Conservation (phyloP, 2,329 filamentous ascomycete genomes). For the Ceratocystis colombiana region DNA sequence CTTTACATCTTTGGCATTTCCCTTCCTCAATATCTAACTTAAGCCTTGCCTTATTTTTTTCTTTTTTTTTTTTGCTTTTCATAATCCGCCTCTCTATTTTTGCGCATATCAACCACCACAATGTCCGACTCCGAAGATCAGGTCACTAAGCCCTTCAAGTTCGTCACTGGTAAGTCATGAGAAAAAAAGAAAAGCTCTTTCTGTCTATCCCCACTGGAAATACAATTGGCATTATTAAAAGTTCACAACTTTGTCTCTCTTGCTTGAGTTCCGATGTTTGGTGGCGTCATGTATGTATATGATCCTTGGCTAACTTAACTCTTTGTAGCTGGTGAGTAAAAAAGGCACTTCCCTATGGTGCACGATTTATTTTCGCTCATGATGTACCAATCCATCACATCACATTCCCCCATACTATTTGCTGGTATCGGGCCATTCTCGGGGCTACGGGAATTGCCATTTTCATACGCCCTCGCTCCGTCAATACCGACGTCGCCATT, state of each 20-base stretch:
- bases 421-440: conserved; percentile 5
- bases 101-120: conserved; percentile 40
- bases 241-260: too few relatives aligned
- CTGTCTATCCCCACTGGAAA: neutral
- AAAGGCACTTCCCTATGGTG: conserved; percentile 20
- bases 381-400: neutral
- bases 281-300: conserved; percentile 31
- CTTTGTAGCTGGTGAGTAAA: conserved; percentile 38
- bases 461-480: neutral
- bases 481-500: conserved; percentile 3
- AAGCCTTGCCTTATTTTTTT: conserved; percentile 3
- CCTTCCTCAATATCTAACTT: conserved; percentile 1
- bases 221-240: too few relatives aligned
- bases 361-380: neutral
- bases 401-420: neutral
- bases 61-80: conserved; percentile 15
- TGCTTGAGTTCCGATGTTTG: conserved; percentile 11
- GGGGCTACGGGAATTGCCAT: conserved; percentile 1
- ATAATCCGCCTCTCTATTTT: conserved; percentile 11
- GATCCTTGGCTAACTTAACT: conserved; percentile 36
- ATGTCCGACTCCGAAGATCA: conserved; percentile 83
- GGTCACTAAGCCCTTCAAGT: conserved; percentile 99
- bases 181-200: conserved; percentile 25
- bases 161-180: conserved; percentile 77
- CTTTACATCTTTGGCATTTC: conserved; percentile 33